Evolutionary conservation across 306 rosid species (phyloP), one percentile per base, ranked within the genome.

Genomic region (Aeschynomene evenia): DNA sequence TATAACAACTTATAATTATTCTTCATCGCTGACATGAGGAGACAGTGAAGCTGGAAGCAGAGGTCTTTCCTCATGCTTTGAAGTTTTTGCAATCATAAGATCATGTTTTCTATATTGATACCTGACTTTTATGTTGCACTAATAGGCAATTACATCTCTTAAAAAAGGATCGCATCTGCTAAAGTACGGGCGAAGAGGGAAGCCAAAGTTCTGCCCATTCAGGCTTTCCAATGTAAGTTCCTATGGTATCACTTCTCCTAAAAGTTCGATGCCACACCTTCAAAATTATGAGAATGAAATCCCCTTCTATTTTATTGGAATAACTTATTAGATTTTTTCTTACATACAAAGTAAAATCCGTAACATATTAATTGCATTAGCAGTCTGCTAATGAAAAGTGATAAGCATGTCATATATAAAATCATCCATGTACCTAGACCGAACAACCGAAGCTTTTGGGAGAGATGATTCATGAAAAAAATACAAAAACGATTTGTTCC

Each of bases 171-270:
- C 98, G 13, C 73, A 83, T 81, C 87, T 94, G 60, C 81, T 94
- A 55, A 94, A 94, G 85, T 90, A 94, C 11, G 97, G 98, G 23
- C 87, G 96, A 68, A 84, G 96, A 80, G 98, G 98, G 79, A 94
- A 82, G 90, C 98, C 98, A 16, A 88, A 94, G 84, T 94, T 94
- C 83, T 94, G 96, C 81, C 96, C 96, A 1, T 90, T 94, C 79
- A 83, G 88, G 85, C 94, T 94, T 82, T 90, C 98, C 76, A 82
- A 82, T 82, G 98, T 93, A 79, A 84, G 96, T 79, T 81, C 15
- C 42, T 20, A 26, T 66, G 67, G 19, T 62, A 49, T 77, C 53
- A 65, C 46, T n/a, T 23, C 10, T 68, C 68, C 48, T 73, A 24
- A 51, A 29, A 51, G 8, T 50, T 29, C 43, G 60, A 12, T 42